Evolutionary conservation across 306 rosid genomes (phyloP).

Genomic region (Cicer cuneatum): DNA sequence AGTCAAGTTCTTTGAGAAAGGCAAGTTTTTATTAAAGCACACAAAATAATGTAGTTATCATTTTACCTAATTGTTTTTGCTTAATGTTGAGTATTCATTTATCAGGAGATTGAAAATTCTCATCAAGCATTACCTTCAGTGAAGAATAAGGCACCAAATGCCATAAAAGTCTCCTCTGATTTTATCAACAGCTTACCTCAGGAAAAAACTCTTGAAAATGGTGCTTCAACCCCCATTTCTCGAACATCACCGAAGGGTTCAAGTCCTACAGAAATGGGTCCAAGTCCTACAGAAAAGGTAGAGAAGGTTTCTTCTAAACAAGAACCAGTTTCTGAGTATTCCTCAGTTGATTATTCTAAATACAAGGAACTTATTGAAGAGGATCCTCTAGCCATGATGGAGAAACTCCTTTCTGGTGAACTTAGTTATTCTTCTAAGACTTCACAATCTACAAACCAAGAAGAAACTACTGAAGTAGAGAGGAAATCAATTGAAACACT

Average conservation of each 20-base stretch:
- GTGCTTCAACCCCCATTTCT: not conserved
- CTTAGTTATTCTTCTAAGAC: not conserved
- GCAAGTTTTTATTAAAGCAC: no score
- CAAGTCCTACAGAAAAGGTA: not conserved
- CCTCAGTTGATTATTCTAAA: not conserved
- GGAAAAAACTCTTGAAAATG: not conserved
- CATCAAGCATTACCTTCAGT: not conserved
- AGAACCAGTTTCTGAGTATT: not conserved
- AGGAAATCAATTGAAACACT: not conserved
- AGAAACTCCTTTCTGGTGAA: constrained; percentile 8
- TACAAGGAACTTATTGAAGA: constrained; percentile 2
- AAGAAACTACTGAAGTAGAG: not conserved
- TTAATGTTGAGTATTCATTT: not conserved
- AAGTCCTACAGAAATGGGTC: no score
- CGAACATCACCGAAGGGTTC: no score
- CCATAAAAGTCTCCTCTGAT: not conserved
- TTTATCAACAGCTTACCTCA: not conserved
- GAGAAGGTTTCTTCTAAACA: not conserved
- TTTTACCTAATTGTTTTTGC: not conserved
- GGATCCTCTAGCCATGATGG: not conserved
- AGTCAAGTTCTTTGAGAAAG: no score
- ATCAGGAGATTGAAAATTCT: not conserved
- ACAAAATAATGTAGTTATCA: no score
- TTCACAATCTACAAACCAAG: not conserved
- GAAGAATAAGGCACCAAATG: not conserved